Evolutionary conservation across 2,329 filamentous ascomycete genomes (phyloP).

Genomic region (Fusarium poae): DNA sequence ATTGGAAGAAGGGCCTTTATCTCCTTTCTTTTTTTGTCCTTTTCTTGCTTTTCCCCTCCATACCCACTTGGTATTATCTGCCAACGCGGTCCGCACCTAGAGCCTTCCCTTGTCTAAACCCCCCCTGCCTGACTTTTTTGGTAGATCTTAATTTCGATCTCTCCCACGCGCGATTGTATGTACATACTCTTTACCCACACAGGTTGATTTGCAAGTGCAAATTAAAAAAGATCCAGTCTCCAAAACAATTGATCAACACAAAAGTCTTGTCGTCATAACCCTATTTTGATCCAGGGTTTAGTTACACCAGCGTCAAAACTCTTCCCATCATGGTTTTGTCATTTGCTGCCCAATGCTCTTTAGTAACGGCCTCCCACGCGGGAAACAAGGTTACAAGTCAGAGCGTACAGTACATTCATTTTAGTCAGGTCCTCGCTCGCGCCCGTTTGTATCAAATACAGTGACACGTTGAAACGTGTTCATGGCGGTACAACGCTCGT

Average conservation of each 20-base stretch:
- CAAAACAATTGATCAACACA: conserved; percentile 1
- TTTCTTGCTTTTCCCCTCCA: neutral
- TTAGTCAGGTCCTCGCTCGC: neutral
- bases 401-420: neutral
- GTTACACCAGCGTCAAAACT: conserved; percentile 10
- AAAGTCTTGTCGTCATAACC: conserved; percentile 33
- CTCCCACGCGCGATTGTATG: too few species aligned
- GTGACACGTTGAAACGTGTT: neutral
- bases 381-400: conserved; percentile 1
- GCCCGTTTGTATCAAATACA: neutral
- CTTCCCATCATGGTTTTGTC: neutral
- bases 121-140: conserved; percentile 7
- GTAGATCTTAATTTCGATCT: conserved; percentile 27
- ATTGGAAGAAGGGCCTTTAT: conserved; percentile 3
- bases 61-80: neutral
- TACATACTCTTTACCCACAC: neutral
- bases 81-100: neutral
- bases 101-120: neutral
- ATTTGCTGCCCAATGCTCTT: neutral
- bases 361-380: conserved; percentile 6
- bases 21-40: neutral
- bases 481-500: neutral
- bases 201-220: neutral
- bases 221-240: neutral
- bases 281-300: neutral